These are phyloP conservation scores for Cyclostephanos invisitatus DNA, from an alignment of 108 stramenopile genomes.

Conservation along the genomic window DNA sequence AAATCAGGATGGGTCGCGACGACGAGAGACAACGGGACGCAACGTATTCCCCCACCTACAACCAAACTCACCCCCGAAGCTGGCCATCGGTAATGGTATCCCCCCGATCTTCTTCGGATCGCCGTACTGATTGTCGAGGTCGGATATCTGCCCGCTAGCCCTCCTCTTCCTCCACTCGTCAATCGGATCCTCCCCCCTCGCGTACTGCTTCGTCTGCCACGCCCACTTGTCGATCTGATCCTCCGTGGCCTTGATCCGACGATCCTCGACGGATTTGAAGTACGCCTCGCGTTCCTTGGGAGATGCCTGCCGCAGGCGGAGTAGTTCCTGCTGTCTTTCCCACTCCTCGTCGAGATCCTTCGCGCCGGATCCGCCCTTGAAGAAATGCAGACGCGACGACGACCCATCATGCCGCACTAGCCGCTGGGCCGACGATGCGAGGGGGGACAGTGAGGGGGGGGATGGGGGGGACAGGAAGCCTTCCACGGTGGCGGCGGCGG, in stretches of 20 bases:
- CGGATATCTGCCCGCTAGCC: slow-evolving; percentile 70
- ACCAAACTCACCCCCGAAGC: slow-evolving; percentile 63
- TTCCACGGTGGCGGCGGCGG: too few species aligned
- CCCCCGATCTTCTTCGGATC: slow-evolving; percentile 85
- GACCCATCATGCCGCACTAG: too few species aligned
- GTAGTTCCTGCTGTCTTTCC: slow-evolving; percentile 78
- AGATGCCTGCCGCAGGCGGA: slow-evolving; percentile 60
- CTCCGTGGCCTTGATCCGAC: slow-evolving; percentile 63
- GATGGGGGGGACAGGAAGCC: too few species aligned
- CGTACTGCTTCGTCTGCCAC: slow-evolving; percentile 83
- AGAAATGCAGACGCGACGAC: background rate
- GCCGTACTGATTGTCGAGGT: slow-evolving; percentile 86
- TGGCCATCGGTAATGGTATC: slow-evolving; percentile 81
- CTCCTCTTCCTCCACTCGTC: slow-evolving; percentile 88
- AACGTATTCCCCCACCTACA: too few species aligned
- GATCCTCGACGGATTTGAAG: slow-evolving; percentile 71
- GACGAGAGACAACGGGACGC: too few species aligned
- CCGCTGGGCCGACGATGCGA: too few species aligned
- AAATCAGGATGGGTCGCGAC: too few species aligned
- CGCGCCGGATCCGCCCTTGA: slow-evolving; percentile 38
- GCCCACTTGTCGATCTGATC: slow-evolving; percentile 85
- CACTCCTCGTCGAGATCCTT: slow-evolving; percentile 56
- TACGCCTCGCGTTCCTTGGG: slow-evolving; percentile 71
- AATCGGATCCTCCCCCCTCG: slow-evolving; percentile 84
- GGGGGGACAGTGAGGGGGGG: too few species aligned